These are phyloP conservation scores for Carex parvula DNA, from an alignment of 176 grass and related monocot species.

Conservation along the genomic window DNA sequence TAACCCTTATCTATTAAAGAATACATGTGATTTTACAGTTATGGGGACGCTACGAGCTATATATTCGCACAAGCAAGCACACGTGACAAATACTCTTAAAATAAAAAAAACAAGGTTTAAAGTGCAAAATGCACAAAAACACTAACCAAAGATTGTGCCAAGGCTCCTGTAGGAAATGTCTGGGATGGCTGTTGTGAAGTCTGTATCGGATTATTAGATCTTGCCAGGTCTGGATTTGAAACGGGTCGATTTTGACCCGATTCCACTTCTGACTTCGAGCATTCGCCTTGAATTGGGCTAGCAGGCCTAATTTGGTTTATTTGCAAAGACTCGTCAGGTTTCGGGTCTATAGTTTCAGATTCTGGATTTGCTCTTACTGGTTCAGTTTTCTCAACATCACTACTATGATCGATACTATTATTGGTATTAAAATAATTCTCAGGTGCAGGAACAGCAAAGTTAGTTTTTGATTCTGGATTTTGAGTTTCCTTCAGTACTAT, in stretches of 20 bases:
- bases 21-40: not conserved
- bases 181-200: constrained; percentile 34
- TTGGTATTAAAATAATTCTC: not conserved
- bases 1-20: not conserved
- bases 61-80: too few relatives aligned
- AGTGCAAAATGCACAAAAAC: not conserved
- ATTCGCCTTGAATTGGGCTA: constrained; percentile 22
- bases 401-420: not conserved
- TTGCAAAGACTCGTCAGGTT: not conserved
- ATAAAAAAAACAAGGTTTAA: not conserved
- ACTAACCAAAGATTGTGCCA: not conserved
- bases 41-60: too few relatives aligned
- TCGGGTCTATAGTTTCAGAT: not conserved
- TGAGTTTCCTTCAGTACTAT: not conserved
- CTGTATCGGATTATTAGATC: constrained; percentile 23
- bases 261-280: not conserved
- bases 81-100: not conserved
- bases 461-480: too few relatives aligned
- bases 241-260: too few relatives aligned
- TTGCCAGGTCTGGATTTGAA: not conserved
- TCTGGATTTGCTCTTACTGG: not conserved
- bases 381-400: constrained; percentile 1
- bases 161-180: not conserved
- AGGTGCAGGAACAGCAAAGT: too few relatives aligned
- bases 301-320: not conserved